Base-by-base conservation (phyloP, 2,329 filamentous ascomycete genomes). In the Tolypocladium ovalisporum region DNA sequence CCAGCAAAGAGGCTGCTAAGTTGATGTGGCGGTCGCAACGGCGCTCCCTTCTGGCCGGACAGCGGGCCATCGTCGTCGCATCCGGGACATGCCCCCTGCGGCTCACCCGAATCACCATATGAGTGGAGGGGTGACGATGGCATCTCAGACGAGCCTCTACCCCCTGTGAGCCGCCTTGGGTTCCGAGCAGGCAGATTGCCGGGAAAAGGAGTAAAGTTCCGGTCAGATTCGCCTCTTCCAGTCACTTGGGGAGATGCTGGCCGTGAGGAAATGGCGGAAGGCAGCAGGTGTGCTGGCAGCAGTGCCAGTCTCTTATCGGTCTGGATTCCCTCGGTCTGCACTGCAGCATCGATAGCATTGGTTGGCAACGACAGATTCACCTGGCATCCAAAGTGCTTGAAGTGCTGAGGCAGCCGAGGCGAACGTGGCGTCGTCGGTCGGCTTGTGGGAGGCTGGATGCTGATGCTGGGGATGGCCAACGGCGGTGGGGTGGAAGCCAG, bases 301-400 rank as follows among this genome's bases (percentile, higher is more conserved):
- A 85, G 86, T 60, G 87, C 83, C 51, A 90, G 75, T 60, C 91
- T 83, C 73, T 84, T 83, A 67, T 96, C 92, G 7, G 95, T 83
- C 57, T 89, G 83, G 58, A 97, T 97, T 59, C 90, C 89, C 64
- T 97, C 92, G 0, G 94, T 99, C 75, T 99, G 94, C 58, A 92
- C 74, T 3, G 70, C 68, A 13, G 68, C 80, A 2, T 73, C 69
- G 2, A 52, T 58, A 3, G 64, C 69, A 4, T 61, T 58, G 22
- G 59, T 59, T 2, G 64, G 54, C 15, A 62, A 60, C 1, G 68
- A 61, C 15, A 75, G 56, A 52, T 67, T 73, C n/a, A 91, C 90
- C 71, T 99, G 94, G 65, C 88, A 93, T 22, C 85, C 86, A 61
- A 88, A 85, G 71, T 90, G 90, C 70, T 91, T 97, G 60, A 84